These are phyloP conservation scores for Skeletonema grethae DNA, from an alignment of 108 stramenopile genomes.

Conservation along the genomic window DNA sequence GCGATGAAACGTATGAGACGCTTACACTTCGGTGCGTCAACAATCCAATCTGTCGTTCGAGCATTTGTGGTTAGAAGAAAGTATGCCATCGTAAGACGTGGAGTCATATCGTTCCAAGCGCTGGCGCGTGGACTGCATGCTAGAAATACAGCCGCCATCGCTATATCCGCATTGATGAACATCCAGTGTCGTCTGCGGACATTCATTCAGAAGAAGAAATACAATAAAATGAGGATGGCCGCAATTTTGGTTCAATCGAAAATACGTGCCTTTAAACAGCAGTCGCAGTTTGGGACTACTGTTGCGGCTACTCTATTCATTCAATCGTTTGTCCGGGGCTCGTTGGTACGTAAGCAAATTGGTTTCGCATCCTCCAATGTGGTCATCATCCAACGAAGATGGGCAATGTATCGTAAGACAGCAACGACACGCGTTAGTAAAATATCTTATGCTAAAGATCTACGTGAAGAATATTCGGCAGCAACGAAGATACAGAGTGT, in stretches of 20 bases:
- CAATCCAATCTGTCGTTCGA: conserved; percentile 52
- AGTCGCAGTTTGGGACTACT: background rate
- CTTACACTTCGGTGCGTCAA: background rate
- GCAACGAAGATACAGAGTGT: conserved; percentile 20
- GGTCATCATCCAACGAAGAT: conserved; percentile 5
- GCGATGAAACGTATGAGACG: background rate
- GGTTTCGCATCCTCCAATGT: background rate
- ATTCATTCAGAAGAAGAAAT: conserved; percentile 4
- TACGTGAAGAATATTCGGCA: background rate
- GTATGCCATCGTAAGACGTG: background rate
- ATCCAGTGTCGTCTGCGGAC: conserved; percentile 10
- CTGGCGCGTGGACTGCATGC: conserved; percentile 11
- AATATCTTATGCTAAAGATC: background rate
- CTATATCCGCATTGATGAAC: background rate
- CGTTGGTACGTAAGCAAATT: background rate
- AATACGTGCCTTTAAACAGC: background rate
- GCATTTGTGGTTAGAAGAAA: conserved; percentile 53
- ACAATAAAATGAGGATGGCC: background rate
- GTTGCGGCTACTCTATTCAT: conserved; percentile 4
- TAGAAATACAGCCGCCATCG: conserved; percentile 4
- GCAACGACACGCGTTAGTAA: background rate
- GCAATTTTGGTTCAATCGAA: conserved; percentile 3
- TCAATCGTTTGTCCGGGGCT: conserved; percentile 17
- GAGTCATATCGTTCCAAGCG: conserved; percentile 8
- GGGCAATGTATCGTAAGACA: background rate